Percentiles rank a stretch among this genome's conserved stretches.
Conservation (phyloP, 129 eudicot genomes). For the Escallonia herrerae region DNA sequence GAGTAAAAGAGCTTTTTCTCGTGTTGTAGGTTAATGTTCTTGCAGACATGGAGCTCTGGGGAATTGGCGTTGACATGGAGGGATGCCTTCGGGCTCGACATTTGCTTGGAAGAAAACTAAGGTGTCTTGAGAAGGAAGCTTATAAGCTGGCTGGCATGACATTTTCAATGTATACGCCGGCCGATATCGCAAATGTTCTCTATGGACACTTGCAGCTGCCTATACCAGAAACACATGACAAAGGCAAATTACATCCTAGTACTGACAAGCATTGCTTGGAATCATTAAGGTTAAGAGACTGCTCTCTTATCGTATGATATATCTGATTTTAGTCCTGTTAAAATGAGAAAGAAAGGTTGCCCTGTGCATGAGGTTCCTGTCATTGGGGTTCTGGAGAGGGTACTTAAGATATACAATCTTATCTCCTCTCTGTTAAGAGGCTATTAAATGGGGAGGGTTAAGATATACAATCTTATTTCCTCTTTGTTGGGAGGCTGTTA, state of each 20-base stretch:
- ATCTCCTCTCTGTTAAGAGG: too few species aligned
- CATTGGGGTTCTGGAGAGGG: too few species aligned
- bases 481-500: not conserved
- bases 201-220: slow-evolving; percentile 79
- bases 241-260: slow-evolving; percentile 87
- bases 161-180: slow-evolving; percentile 78
- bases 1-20: not conserved
- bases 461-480: too few species aligned
- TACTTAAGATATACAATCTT: too few species aligned
- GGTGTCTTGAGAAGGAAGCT: slow-evolving; percentile 76
- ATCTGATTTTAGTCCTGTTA: too few species aligned
- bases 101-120: slow-evolving; percentile 65
- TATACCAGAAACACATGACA: slow-evolving; percentile 59
- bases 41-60: slow-evolving; percentile 90
- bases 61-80: slow-evolving; percentile 96
- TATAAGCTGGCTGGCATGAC: slow-evolving; percentile 71
- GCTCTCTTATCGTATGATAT: not conserved
- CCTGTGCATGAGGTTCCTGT: too few species aligned
- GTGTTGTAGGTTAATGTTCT: slow-evolving; percentile 67
- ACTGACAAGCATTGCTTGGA: slow-evolving; percentile 96
- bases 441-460: too few species aligned
- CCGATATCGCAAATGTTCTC: slow-evolving; percentile 93
- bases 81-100: slow-evolving; percentile 83
- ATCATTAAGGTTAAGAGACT: slow-evolving; percentile 50
- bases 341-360: too few species aligned